Percentiles rank a stretch among this genome's conserved stretches.
Evolutionary conservation across 345 rosid species (phyloP).

Genomic region (Populus deltoides): DNA sequence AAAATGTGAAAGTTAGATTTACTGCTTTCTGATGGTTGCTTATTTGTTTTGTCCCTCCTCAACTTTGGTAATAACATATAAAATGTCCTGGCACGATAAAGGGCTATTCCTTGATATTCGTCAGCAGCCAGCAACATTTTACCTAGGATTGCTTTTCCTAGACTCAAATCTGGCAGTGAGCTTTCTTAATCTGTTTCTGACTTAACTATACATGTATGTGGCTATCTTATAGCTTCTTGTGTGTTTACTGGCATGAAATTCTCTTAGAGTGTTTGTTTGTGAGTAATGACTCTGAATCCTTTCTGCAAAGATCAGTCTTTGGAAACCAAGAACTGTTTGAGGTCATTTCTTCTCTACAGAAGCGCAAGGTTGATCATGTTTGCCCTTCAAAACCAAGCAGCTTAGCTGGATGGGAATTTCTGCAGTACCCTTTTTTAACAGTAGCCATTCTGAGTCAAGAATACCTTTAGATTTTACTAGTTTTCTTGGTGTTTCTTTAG

Average conservation of each 20-base stretch:
- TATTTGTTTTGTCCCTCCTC: neutral
- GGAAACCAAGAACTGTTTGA: neutral
- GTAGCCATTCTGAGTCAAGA: too few relatives aligned
- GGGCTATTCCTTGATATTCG: neutral
- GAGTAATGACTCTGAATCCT: neutral
- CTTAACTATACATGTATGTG: neutral
- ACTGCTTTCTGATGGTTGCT: neutral
- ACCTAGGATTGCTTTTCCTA: neutral
- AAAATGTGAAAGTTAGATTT: neutral
- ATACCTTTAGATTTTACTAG: too few relatives aligned
- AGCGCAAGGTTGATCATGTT: neutral
- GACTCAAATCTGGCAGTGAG: too few relatives aligned
- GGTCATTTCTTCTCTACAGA: neutral
- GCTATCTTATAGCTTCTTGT: too few relatives aligned
- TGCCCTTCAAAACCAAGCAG: too few relatives aligned
- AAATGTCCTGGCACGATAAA: neutral
- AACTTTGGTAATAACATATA: neutral
- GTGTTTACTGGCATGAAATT: too few relatives aligned
- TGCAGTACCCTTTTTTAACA: too few relatives aligned
- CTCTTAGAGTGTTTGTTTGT: too few relatives aligned
- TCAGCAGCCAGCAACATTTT: neutral
- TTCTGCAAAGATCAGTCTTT: neutral
- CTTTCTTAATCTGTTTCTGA: too few relatives aligned
- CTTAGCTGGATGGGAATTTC: too few relatives aligned
- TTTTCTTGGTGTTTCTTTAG: too few relatives aligned